Evolutionary conservation across 495 filamentous ascomycete species (phyloP), one percentile per base, ranked within the genome.

Genomic region (Glonium stellatum): DNA sequence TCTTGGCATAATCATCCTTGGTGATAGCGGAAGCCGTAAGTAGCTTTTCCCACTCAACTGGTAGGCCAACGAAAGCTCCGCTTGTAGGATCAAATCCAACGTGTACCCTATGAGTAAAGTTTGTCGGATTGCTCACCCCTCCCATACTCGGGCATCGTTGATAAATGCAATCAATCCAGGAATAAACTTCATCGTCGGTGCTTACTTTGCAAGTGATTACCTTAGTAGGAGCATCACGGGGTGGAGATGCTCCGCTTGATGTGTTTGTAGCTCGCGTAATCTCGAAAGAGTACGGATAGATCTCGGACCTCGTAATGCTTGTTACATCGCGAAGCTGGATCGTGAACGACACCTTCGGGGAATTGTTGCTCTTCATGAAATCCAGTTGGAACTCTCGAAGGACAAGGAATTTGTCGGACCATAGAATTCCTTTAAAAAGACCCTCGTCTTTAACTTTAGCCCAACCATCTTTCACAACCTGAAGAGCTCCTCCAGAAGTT

Each of bases 141-240:
- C 93, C 91, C 90, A 96, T 96, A 50, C 90, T 92, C 1, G 93
- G 93, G 70, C 91, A 97, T 60, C 93, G 86, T 59, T 90, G 89
- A 70, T 96, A 97, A 62, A 98, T 93, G 71, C 88, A 87, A 71
- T 98, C 93, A 59, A 96, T 95, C 93, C 93, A 98, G 54, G 95
- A 90, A 70, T 98, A 98, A 37, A 97, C 83, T 63, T 98, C 93
- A 64, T 95, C 92, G 62, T 97, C 95, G 21, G 82, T 86, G 69
- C 95, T 95, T 63, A 97, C 88, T 69, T 88, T 88, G 63, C 95
- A 90, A 25, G 90, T 87, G 41, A 96, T 79, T 10, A 86, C 87
- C 66, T 88, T 89, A 35, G 85, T 84, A 3, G 87, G 80, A 35
- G 88, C 84, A 67, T 97, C 92, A n/a, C 84, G 79, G 1, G 61